A percentile compares a stretch with the other conserved stretches of the same genome.
phyloP scores from a whole-genome alignment of 768 basidiomycete species.

The Panaeolus papilionaceus region DNA sequence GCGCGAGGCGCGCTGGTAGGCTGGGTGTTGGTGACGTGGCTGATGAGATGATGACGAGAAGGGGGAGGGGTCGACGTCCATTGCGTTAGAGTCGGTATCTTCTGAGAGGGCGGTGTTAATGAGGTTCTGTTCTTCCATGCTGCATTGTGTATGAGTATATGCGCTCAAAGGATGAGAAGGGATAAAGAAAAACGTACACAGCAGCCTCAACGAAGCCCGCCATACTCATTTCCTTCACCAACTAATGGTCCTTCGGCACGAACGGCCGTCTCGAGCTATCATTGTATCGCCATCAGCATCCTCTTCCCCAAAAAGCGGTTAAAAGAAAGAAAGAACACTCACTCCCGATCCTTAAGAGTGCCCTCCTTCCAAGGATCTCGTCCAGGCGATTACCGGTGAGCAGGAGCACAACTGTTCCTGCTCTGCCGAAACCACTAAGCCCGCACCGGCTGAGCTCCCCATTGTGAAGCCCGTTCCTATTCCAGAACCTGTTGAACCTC shows the following conservation, averaged over 20 bases:
- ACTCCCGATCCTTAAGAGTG: neutral
- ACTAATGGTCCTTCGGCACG: constrained; percentile 86
- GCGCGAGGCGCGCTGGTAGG: neutral
- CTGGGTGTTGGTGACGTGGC: constrained; percentile 23
- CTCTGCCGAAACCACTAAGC: neutral
- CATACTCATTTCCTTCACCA: constrained; percentile 58
- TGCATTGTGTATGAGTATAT: neutral
- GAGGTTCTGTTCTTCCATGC: constrained; percentile 20
- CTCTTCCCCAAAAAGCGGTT: too few species aligned
- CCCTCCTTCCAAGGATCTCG: neutral
- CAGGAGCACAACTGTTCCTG: neutral
- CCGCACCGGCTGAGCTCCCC: neutral
- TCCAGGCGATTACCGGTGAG: neutral
- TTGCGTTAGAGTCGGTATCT: neutral
- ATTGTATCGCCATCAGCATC: too few species aligned
- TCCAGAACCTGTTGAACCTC: neutral
- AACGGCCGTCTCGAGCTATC: constrained; percentile 74
- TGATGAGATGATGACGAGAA: neutral
- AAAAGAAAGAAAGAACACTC: too few species aligned
- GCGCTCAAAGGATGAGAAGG: neutral
- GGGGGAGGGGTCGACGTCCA: neutral
- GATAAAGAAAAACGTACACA: constrained; percentile 52
- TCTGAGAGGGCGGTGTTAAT: neutral
- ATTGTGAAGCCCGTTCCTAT: neutral
- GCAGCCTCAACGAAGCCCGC: constrained; percentile 85